These are phyloP conservation scores for Cytospora paraplurivora DNA, from an alignment of 2,329 filamentous ascomycete species.

Conservation along the genomic window DNA sequence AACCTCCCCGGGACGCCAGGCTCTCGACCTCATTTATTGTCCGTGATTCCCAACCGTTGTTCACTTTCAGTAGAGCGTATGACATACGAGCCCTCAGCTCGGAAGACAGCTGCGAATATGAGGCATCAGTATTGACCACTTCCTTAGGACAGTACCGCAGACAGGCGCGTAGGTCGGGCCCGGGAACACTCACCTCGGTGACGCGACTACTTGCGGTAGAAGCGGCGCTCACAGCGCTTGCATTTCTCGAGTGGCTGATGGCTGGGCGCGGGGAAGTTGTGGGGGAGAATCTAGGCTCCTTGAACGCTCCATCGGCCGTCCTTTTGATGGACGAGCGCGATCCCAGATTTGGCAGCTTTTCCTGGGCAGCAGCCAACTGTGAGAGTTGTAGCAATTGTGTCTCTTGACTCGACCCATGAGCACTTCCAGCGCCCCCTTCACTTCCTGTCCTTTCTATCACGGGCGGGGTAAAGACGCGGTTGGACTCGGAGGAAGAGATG, in stretches of 20 bases:
- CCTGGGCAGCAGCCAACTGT: constrained; percentile 56
- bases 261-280: constrained; percentile 50
- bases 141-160: background rate
- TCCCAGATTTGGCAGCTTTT: constrained; percentile 43
- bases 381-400: constrained; percentile 62
- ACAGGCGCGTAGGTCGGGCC: background rate
- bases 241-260: constrained; percentile 68
- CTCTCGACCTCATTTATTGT: constrained; percentile 77
- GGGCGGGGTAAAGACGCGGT: constrained; percentile 48
- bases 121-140: constrained; percentile 30
- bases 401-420: constrained; percentile 52
- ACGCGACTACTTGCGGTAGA: constrained; percentile 70
- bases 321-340: constrained; percentile 62
- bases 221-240: constrained; percentile 65
- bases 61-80: constrained; percentile 93
- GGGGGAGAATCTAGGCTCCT: constrained; percentile 48
- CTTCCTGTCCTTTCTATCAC: constrained; percentile 35
- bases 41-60: constrained; percentile 82
- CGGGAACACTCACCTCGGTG: constrained; percentile 66
- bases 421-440: constrained; percentile 43
- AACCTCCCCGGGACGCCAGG: constrained; percentile 68
- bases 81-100: constrained; percentile 82
- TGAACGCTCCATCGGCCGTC: constrained; percentile 75
- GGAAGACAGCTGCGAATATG: constrained; percentile 62
- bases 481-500: constrained; percentile 42